phyloP scores from a whole-genome alignment of 768 basidiomycete species.

The Tricholoma sp. region DNA sequence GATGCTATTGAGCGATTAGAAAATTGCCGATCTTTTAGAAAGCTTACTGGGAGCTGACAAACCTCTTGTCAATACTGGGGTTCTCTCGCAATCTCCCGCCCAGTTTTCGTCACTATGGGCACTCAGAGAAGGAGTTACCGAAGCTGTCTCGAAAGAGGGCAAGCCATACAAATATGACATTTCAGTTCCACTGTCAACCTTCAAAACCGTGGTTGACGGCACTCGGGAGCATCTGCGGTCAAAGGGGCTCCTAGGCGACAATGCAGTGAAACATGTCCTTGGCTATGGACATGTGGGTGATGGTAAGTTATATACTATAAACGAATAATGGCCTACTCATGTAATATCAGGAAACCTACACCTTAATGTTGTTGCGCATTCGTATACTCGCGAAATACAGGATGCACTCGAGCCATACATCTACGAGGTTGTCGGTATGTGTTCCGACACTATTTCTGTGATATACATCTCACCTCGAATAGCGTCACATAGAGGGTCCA shows the following conservation, averaged over 20 bases:
- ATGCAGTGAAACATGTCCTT: slow-evolving; percentile 77
- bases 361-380: slow-evolving; percentile 81
- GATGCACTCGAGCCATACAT: slow-evolving; percentile 90
- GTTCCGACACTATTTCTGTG: background rate
- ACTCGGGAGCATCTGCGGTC: slow-evolving; percentile 67
- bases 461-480: slow-evolving; percentile 1
- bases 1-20: slow-evolving; percentile 42
- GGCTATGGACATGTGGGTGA: slow-evolving; percentile 98
- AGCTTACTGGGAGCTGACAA: slow-evolving; percentile 66
- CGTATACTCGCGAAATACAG: slow-evolving; percentile 81
- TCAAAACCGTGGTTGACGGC: slow-evolving; percentile 83
- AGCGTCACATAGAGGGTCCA: slow-evolving; percentile 82
- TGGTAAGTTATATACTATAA: slow-evolving; percentile 45
- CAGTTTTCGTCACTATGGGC: slow-evolving; percentile 92
- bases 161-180: slow-evolving; percentile 98
- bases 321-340: background rate
- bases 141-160: slow-evolving; percentile 90
- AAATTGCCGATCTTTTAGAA: slow-evolving; percentile 78
- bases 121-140: slow-evolving; percentile 86
- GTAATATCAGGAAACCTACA: slow-evolving; percentile 76
- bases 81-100: slow-evolving; percentile 83
- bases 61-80: slow-evolving; percentile 83
- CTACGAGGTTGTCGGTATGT: slow-evolving; percentile 83
- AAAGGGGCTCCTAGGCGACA: slow-evolving; percentile 64
- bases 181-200: slow-evolving; percentile 79